A percentile compares a stretch with the other conserved stretches of the same genome.
Evolutionary conservation across 108 stramenopile genomes (phyloP).

Genomic region (Skeletonema costatum): DNA sequence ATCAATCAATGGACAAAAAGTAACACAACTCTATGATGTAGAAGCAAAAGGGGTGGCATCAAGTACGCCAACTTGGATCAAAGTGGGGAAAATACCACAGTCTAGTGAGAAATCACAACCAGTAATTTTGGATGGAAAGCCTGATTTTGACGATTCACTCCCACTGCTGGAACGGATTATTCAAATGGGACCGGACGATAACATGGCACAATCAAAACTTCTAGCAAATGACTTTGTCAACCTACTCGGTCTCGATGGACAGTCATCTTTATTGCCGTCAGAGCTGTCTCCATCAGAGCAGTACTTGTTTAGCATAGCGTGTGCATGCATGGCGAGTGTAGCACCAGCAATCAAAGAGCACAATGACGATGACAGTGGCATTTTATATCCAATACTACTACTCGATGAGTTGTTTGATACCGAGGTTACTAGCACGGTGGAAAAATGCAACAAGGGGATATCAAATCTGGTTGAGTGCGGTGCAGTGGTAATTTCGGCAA

Average conservation of each 20-base stretch:
- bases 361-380: not conserved
- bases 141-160: slow-evolving; percentile 30
- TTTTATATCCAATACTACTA: slow-evolving; percentile 39
- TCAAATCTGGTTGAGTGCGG: slow-evolving; percentile 31
- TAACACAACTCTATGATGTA: not conserved
- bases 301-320: slow-evolving; percentile 44
- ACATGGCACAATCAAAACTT: not conserved
- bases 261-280: slow-evolving; percentile 9
- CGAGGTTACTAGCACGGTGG: slow-evolving; percentile 38
- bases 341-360: slow-evolving; percentile 15
- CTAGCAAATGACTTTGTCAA: slow-evolving; percentile 24
- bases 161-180: slow-evolving; percentile 25
- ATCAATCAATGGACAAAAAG: slow-evolving; percentile 19
- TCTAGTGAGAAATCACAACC: not conserved
- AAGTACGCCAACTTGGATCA: slow-evolving; percentile 24
- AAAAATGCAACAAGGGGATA: slow-evolving; percentile 32
- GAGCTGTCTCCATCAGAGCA: slow-evolving; percentile 35
- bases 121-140: slow-evolving; percentile 32
- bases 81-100: slow-evolving; percentile 3
- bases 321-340: slow-evolving; percentile 42
- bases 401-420: slow-evolving; percentile 45
- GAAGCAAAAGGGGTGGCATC: not conserved
- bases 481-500: slow-evolving; percentile 41
- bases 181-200: slow-evolving; percentile 14
- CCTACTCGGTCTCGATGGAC: slow-evolving; percentile 18